Evolutionary conservation across 2,329 filamentous ascomycete species (phyloP).

Genomic region (Lachnellula willkommii): DNA sequence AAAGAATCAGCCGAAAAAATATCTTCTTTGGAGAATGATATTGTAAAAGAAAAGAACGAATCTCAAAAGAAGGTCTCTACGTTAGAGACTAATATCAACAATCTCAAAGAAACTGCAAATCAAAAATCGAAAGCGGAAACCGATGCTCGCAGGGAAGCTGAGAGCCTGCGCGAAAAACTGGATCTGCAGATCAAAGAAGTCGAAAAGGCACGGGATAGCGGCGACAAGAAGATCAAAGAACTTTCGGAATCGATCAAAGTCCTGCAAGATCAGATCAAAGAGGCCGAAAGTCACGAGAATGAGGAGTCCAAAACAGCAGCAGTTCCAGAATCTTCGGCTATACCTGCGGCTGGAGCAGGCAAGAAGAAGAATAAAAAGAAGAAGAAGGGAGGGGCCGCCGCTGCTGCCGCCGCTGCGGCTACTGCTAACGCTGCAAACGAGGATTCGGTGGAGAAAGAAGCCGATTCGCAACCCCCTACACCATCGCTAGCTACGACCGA

Average conservation of each 20-base stretch:
- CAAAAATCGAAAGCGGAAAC: constrained; percentile 15
- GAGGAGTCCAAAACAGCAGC: constrained; percentile 12
- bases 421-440: constrained; percentile 23
- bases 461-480: constrained; percentile 7
- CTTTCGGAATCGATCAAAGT: constrained; percentile 19
- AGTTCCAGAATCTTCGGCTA: constrained; percentile 5
- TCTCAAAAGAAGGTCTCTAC: constrained; percentile 17
- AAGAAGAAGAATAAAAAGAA: constrained; percentile 92
- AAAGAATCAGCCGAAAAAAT: constrained; percentile 14
- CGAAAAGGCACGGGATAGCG: constrained; percentile 13
- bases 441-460: constrained; percentile 12
- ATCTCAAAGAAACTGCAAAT: constrained; percentile 13
- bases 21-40: neutral
- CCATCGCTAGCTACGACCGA: constrained; percentile 9
- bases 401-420: constrained; percentile 24
- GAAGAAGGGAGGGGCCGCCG: constrained; percentile 56
- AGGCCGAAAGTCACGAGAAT: constrained; percentile 5
- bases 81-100: constrained; percentile 17
- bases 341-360: constrained; percentile 37
- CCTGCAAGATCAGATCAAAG: constrained; percentile 16
- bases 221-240: constrained; percentile 23
- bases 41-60: constrained; percentile 10
- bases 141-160: constrained; percentile 18
- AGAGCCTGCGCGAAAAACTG: constrained; percentile 15
- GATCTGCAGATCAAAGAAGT: constrained; percentile 23